These are phyloP conservation scores for Paramecium tetraurelia DNA, from an alignment of 73 alveolate species.

Conservation along the genomic window DNA sequence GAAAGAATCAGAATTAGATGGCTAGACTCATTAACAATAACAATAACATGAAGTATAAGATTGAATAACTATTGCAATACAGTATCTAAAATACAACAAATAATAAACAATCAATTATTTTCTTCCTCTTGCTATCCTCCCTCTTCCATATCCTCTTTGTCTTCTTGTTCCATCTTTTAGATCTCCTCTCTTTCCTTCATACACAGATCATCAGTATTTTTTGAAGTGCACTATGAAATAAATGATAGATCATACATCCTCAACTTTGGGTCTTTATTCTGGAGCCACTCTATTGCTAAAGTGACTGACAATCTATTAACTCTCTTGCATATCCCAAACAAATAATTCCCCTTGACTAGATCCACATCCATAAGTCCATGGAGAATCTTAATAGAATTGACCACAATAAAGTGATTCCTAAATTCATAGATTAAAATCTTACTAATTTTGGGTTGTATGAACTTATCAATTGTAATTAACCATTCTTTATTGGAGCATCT, in stretches of 20 bases:
- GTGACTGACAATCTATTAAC: constrained; percentile 13
- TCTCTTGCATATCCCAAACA: constrained; percentile 61
- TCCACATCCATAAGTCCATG: constrained; percentile 63
- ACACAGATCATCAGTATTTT: constrained; percentile 35
- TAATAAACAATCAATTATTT: not conserved
- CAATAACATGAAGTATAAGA: not conserved
- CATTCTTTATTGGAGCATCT: not conserved
- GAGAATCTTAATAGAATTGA: constrained; percentile 54
- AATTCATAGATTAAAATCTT: not conserved
- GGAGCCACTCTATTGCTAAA: constrained; percentile 48
- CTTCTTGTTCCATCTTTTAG: constrained; percentile 58
- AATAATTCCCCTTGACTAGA: constrained; percentile 52
- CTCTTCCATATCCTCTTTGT: constrained; percentile 30
- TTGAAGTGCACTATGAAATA: constrained; percentile 8
- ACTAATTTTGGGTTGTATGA: constrained; percentile 50
- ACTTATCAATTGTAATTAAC: constrained; percentile 1
- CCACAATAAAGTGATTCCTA: constrained; percentile 61
- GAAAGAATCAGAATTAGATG: not conserved
- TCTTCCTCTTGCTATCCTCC: not conserved
- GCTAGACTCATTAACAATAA: not conserved
- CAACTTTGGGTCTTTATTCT: constrained; percentile 22
- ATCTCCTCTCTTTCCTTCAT: constrained; percentile 51
- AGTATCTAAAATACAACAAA: not conserved
- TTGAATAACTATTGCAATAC: not conserved
- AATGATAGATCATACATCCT: not conserved